Evolutionary conservation across 768 basidiomycete species (phyloP), one percentile per base, ranked within the genome.

Genomic region (Lactarius tabidus): DNA sequence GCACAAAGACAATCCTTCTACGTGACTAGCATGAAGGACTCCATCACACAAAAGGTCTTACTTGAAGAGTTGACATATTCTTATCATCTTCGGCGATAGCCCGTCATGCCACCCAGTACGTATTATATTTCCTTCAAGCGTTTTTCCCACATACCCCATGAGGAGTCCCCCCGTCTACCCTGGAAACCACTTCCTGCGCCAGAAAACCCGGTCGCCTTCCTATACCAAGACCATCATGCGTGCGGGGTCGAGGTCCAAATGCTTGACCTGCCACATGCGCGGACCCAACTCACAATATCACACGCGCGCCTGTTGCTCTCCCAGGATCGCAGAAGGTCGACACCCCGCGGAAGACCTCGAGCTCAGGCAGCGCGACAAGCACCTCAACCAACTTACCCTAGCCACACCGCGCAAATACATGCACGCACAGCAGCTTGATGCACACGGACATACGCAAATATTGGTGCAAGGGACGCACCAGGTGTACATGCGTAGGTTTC

Each of bases 281-380:
- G 59, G 59, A 3, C 59, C 52, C 1, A 60, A 7, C 18, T 38
- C 48, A 60, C 9, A 4, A 60, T 51, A 38, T 60, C 35, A 6
- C 28, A n/a, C 48, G 51, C 59, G 5, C 59, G 59, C 48, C 28
- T 36, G 2, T 60, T 51, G 15, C 53, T 60, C 36, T 60, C 51
- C n/a, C 38, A 3, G 59, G 59, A 29, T 60, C 59, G 6, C 33
- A 15, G 2, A 60, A 53, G 33, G 39, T 38, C 26, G 59, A 51
- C 36, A 53, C 51, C 6, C 59, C 51, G 9, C 59, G 48, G 8
- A 60, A 60, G 26, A 60, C 48, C 26, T 60, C 59, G 3, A 60
- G 51, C 26, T 52, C 26, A 1, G 59, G 36, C 9, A 60, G 36
- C 36, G 59, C 23, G 7, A 8, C 17, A 18, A 53, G 51, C 17